Percentiles rank a stretch among this genome's conserved stretches.
phyloP scores from a whole-genome alignment of 116 monocot genomes.

The Posidonia oceanica region DNA sequence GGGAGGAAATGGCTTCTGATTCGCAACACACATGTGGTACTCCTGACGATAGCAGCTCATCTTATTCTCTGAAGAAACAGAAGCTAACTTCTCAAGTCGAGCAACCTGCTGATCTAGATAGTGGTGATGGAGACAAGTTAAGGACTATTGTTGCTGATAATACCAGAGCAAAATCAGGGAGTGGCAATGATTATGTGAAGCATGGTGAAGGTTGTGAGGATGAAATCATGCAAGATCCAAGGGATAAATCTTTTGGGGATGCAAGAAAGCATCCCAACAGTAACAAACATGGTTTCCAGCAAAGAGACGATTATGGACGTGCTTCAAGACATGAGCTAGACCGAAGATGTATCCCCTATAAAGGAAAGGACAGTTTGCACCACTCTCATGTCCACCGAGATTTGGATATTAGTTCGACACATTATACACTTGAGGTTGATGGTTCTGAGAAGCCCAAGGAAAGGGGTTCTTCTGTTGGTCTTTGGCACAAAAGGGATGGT shows the following conservation, averaged over 20 bases:
- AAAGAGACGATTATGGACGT: constrained; percentile 37
- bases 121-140: constrained; percentile 27
- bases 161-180: constrained; percentile 37
- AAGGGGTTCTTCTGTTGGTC: constrained; percentile 13
- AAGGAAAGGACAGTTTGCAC: constrained; percentile 35
- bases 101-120: constrained; percentile 23
- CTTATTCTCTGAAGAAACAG: constrained; percentile 27
- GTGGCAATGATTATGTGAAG: constrained; percentile 35
- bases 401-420: constrained; percentile 24
- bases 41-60: constrained; percentile 24
- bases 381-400: constrained; percentile 38
- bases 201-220: constrained; percentile 36
- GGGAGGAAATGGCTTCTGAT: constrained; percentile 51
- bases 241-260: constrained; percentile 26
- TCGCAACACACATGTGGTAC: constrained; percentile 22
- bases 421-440: constrained; percentile 31
- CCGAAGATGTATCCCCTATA: constrained; percentile 13
- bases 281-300: constrained; percentile 18
- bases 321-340: constrained; percentile 38
- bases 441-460: constrained; percentile 55
- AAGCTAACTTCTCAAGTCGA: constrained; percentile 34
- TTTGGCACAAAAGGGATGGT: constrained; percentile 53
- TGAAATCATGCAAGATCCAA: constrained; percentile 34
- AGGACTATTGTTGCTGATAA: constrained; percentile 24
- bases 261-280: constrained; percentile 23